Base-by-base conservation (phyloP, 2,329 filamentous ascomycete species). In the Gaeumannomyces tritici region DNA sequence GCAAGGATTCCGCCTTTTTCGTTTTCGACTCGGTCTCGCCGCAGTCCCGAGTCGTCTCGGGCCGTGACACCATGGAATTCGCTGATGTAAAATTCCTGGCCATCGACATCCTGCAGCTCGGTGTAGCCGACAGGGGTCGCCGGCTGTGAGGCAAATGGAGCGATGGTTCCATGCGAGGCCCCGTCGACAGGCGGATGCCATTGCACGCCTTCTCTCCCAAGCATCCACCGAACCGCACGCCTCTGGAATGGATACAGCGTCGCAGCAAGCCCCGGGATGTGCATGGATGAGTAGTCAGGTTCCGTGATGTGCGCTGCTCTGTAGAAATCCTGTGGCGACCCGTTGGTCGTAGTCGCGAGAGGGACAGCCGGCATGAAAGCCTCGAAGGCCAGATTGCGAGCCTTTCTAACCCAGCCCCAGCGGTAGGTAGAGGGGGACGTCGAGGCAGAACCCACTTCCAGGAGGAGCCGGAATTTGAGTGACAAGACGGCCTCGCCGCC, bases 181-280 rank as follows among this genome's bases (percentile, higher is more conserved):
- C 61, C 66, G 54, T 65, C 63, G 26, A 67, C 55, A 28, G 60
- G 54, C 9, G 60, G 61, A n/a, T 65, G 65, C 79, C 81, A 86
- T 27, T 75, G 70, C 3, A 85, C 80, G 5, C 85, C 85, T 74
- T 93, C 90, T 57, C 87, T 81, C 55, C 75, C 74, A 57, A 93
- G 72, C 63, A 92, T 76, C 89, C 89, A 93, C 59, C 85, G 79
- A 2, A 92, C 77, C 1, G 88, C 83, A 64, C 88, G 78, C 62
- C 84, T 83, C 71, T 93, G 90, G 64, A 91, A 93, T 0, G 88
- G 89, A 69, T 86, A 92, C 0, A 92, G 74, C 0, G 74, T 75
- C 1, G 84, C 79, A 57, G 74, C 75, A 60, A 81, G 75, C 29
- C 72, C 74, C 0, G 77, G 73, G 7, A 84, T 71, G 3, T 73